phyloP scores from a whole-genome alignment of 441 rosid genomes.

The Isatis lusitanica region DNA sequence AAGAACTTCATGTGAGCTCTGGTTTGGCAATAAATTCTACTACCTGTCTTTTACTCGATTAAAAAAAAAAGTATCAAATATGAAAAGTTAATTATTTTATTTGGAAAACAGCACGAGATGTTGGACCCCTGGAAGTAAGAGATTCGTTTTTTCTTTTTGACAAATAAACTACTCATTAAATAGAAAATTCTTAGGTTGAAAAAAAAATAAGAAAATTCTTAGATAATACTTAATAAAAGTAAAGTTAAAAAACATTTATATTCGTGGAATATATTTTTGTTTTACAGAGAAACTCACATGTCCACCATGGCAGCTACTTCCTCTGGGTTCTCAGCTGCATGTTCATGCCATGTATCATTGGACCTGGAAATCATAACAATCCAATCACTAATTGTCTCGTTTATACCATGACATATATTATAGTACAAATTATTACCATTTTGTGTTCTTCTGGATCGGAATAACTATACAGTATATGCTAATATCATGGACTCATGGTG shows the following conservation, averaged over 20 bases:
- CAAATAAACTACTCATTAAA: too few species aligned
- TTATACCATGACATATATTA: neutral
- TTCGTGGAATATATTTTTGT: conserved; percentile 18
- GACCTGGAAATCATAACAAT: conserved; percentile 36
- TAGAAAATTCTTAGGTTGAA: too few species aligned
- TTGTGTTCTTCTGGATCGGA: neutral
- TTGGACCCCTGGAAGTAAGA: neutral
- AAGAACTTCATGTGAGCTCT: conserved; percentile 31
- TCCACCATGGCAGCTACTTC: conserved; percentile 44
- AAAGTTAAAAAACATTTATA: conserved; percentile 4
- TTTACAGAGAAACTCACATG: conserved; percentile 40
- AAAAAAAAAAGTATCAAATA: neutral
- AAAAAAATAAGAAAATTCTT: too few species aligned
- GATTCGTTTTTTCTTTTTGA: neutral
- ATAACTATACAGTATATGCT: neutral
- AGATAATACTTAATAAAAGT: neutral
- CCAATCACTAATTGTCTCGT: conserved; percentile 7
- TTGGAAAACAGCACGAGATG: conserved; percentile 23
- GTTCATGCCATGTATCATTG: conserved; percentile 45
- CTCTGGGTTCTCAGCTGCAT: conserved; percentile 42
- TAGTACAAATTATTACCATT: neutral
- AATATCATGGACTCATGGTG: neutral
- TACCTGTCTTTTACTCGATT: neutral
- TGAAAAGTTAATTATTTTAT: neutral
- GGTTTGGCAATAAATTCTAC: conserved; percentile 24